Base-by-base conservation (phyloP, 768 basidiomycete genomes). In the Leucocoprinus leucothites region DNA sequence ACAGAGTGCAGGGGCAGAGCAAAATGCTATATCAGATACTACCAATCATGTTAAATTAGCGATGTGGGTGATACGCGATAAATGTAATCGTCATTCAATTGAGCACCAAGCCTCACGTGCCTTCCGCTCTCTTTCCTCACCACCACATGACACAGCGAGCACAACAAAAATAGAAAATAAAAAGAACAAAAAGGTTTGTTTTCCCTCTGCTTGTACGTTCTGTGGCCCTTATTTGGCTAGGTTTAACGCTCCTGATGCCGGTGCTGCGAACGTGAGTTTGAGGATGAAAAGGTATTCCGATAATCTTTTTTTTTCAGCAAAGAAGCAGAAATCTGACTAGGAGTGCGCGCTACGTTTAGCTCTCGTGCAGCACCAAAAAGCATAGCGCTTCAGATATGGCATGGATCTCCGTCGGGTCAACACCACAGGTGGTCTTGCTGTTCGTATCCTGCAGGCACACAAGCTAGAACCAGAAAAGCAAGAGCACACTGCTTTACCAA, bases 261-360 rank as follows among this genome's bases (percentile, higher is more conserved):
- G 95, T 98, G 98, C 70, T 98, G 94, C 76, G 95, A 98, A 72
- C 85, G 96, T 67, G 96, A 97, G 72, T 99, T 99, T 64, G 95
- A 98, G 72, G 97, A 99, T 82, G 95, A 98, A 72, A 98, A 75
- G 95, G 95, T 92, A 46, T 18, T 77, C 72, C 46, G 63, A 45
- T 45, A 42, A 51, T 31, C 25, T 54, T 13, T 26, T 43, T 16
- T 22, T 35, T 14, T 22, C 47, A n/a, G 4, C 31, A 34, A 34
- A 34, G 13, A 34, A 34, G 31, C 11, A 38, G 6, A 46, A 19
- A 9, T 19, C 16, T 42, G 13, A 45, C 58, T 45, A n/a, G n/a
- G n/a, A n/a, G n/a, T n/a, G n/a, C n/a, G n/a, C n/a, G n/a, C 57
- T 41, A 13, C 31, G 28, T 44, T 7, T 63, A 94, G 97, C 98